A percentile compares a stretch with the other conserved stretches of the same genome.
Conservation (phyloP, 148 eudicot species). For the Rhododendron griersonianum region DNA sequence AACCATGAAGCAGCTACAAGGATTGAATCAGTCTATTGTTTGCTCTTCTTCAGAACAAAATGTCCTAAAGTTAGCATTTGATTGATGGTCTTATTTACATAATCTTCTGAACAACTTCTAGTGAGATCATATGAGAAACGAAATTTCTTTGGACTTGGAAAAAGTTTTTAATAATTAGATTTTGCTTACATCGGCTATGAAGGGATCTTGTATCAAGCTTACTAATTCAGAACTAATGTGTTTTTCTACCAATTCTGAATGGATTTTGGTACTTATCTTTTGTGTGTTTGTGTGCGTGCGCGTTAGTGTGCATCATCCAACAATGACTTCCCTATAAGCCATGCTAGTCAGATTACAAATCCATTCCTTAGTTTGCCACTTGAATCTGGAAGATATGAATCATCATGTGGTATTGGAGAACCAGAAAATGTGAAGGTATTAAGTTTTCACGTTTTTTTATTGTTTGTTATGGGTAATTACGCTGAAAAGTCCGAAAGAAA, state of each 20-base stretch:
- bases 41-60: background rate
- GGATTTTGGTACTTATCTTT: background rate
- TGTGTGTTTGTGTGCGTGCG: background rate
- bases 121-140: background rate
- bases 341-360: constrained; percentile 17
- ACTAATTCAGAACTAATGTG: background rate
- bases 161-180: too few species aligned
- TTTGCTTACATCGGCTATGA: too few species aligned
- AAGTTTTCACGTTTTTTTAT: background rate
- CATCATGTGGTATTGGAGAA: constrained; percentile 14
- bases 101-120: background rate
- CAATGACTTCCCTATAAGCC: constrained; percentile 17
- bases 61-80: background rate
- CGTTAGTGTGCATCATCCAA: constrained; percentile 1
- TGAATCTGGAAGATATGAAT: constrained; percentile 17
- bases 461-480: background rate
- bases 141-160: background rate
- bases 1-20: background rate
- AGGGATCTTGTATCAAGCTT: background rate
- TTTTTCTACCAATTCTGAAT: background rate
- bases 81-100: background rate
- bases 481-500: too few species aligned
- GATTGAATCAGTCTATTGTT: background rate
- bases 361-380: constrained; percentile 24
- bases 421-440: constrained; percentile 17